Evolutionary conservation across 371 early-diverging fungal genomes (phyloP).

Genomic region (Polyrhizophydium stewartii): DNA sequence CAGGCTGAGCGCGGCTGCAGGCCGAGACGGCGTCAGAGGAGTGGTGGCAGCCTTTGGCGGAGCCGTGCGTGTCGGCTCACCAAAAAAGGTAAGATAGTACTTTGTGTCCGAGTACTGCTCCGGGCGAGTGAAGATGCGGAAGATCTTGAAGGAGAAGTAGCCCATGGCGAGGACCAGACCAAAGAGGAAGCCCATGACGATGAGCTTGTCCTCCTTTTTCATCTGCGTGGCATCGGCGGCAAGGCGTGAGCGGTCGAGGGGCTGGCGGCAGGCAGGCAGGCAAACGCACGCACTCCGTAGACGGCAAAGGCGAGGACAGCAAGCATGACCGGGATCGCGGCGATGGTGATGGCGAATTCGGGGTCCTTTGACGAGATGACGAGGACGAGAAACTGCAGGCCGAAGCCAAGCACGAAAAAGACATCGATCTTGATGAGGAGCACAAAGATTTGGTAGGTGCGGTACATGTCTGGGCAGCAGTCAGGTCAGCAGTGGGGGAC

Average conservation of each 20-base stretch:
- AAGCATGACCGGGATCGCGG: slow-evolving; percentile 68
- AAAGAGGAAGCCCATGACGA: slow-evolving; percentile 64
- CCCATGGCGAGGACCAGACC: slow-evolving; percentile 65
- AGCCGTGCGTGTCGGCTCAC: slow-evolving; percentile 28
- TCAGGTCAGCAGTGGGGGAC: background rate
- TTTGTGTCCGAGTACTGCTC: slow-evolving; percentile 58
- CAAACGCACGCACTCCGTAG: slow-evolving; percentile 54
- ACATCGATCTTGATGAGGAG: slow-evolving; percentile 83
- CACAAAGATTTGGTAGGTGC: slow-evolving; percentile 81
- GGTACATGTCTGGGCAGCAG: slow-evolving; percentile 62
- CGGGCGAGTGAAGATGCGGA: slow-evolving; percentile 68
- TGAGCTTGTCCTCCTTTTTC: slow-evolving; percentile 54
- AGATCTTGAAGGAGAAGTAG: slow-evolving; percentile 84
- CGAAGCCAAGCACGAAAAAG: slow-evolving; percentile 83
- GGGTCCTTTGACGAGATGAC: slow-evolving; percentile 58
- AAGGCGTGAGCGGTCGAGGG: background rate
- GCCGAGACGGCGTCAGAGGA: background rate
- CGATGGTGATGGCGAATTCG: slow-evolving; percentile 68
- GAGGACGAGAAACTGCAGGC: slow-evolving; percentile 79
- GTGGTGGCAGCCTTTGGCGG: background rate
- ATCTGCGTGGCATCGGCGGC: slow-evolving; percentile 18
- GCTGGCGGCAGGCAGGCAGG: no score
- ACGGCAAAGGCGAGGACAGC: slow-evolving; percentile 66
- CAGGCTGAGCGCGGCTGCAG: slow-evolving; percentile 20
- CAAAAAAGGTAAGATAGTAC: slow-evolving; percentile 84